phyloP scores from a whole-genome alignment of 805 yeast genomes.

The Lipomyces yamadae region DNA sequence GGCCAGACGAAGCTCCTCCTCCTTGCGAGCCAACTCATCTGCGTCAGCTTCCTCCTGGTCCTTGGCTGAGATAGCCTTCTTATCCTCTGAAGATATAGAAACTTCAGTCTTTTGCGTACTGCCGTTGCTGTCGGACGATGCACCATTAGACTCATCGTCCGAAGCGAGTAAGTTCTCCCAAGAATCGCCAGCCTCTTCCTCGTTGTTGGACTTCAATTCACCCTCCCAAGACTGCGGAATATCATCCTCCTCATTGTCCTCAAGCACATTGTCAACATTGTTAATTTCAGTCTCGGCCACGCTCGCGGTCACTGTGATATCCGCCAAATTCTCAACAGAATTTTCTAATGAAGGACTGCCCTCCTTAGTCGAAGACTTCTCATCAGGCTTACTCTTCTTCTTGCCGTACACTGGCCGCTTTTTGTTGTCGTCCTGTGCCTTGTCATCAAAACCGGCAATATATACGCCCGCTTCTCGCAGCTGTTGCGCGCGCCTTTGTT shows the following conservation, averaged over 20 bases:
- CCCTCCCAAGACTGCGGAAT: constrained; percentile 52
- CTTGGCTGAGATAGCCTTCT: constrained; percentile 18
- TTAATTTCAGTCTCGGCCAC: constrained; percentile 40
- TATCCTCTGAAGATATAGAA: constrained; percentile 45
- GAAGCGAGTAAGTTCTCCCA: constrained; percentile 40
- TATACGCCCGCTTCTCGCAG: constrained; percentile 73
- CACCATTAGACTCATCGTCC: constrained; percentile 40
- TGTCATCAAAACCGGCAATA: constrained; percentile 68
- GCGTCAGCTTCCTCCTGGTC: constrained; percentile 45
- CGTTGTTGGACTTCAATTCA: constrained; percentile 38
- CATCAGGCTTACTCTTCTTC: constrained; percentile 59
- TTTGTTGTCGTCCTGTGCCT: constrained; percentile 48
- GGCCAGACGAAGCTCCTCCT: constrained; percentile 36
- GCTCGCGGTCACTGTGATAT: constrained; percentile 27
- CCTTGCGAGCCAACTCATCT: constrained; percentile 43
- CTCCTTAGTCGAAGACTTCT: constrained; percentile 39
- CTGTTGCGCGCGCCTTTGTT: constrained; percentile 88
- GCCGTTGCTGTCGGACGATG: constrained; percentile 40
- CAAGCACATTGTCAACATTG: constrained; percentile 37
- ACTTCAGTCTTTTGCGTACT: constrained; percentile 40
- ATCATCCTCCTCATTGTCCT: constrained; percentile 46
- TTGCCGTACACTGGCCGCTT: constrained; percentile 73
- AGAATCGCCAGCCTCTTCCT: constrained; percentile 32
- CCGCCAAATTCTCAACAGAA: constrained; percentile 41
- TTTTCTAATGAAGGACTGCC: constrained; percentile 42